phyloP scores from a whole-genome alignment of 306 rosid species.

The Begonia fuchsioides region DNA sequence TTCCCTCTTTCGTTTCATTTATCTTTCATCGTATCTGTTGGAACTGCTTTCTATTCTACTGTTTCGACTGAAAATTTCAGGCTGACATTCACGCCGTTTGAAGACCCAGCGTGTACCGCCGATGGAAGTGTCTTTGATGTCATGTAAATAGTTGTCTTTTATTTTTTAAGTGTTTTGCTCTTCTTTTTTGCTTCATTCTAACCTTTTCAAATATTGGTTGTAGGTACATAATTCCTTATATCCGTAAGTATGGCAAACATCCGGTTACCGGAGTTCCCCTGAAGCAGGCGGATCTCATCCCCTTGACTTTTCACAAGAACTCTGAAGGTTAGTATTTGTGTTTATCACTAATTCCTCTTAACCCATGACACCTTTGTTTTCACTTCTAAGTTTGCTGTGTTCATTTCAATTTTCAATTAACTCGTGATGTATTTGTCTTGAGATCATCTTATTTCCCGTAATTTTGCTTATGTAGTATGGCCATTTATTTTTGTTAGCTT shows the following conservation, averaged over 20 bases:
- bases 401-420: no score
- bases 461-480: no score
- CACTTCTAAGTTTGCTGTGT: no score
- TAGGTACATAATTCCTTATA: slow-evolving; percentile 74
- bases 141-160: slow-evolving; percentile 24
- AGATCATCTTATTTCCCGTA: no score
- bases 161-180: background rate
- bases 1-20: slow-evolving; percentile 5
- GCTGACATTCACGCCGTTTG: slow-evolving; percentile 85
- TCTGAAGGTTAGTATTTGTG: slow-evolving; percentile 47
- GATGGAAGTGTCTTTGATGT: slow-evolving; percentile 76
- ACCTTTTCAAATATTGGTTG: slow-evolving; percentile 9
- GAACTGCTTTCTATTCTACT: background rate
- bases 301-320: slow-evolving; percentile 80
- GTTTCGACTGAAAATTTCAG: slow-evolving; percentile 17
- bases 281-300: slow-evolving; percentile 67
- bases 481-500: no score
- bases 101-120: slow-evolving; percentile 66
- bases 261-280: slow-evolving; percentile 72
- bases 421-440: no score
- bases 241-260: slow-evolving; percentile 71
- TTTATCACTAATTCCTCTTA: no score
- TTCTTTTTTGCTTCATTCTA: background rate
- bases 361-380: no score
- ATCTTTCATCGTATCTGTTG: background rate